Conservation (phyloP, 768 basidiomycete species). For the Candolleomyces efflorescens region DNA sequence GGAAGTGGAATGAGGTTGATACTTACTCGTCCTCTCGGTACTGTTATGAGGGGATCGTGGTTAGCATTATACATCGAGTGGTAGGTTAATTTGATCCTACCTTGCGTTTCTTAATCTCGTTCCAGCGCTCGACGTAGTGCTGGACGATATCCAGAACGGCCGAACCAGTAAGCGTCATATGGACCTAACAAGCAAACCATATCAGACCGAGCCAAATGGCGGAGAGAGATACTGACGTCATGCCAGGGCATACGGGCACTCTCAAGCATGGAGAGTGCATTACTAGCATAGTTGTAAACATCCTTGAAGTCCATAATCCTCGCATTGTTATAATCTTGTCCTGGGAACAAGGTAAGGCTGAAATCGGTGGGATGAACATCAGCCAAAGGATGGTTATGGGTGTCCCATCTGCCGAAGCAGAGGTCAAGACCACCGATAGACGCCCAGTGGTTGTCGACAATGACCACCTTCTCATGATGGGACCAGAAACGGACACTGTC, state of each 20-base stretch:
- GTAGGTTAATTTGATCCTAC: conserved; percentile 25
- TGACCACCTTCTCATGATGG: conserved; percentile 90
- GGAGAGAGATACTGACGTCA: conserved; percentile 52
- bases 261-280: conserved; percentile 62
- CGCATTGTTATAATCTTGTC: conserved; percentile 92
- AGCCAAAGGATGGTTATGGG: conserved; percentile 82
- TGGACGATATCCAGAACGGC: conserved; percentile 88
- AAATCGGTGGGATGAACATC: conserved; percentile 92
- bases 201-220: background rate
- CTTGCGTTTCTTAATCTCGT: conserved; percentile 82
- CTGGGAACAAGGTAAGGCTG: conserved; percentile 79
- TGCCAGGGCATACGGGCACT: conserved; percentile 92
- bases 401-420: conserved; percentile 98
- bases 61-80: conserved; percentile 1
- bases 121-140: conserved; percentile 92
- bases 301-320: conserved; percentile 81
- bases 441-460: conserved; percentile 82
- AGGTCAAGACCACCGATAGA: conserved; percentile 93
- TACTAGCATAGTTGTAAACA: conserved; percentile 74
- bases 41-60: conserved; percentile 15
- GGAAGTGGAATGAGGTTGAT: too few relatives aligned
- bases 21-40: conserved; percentile 48
- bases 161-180: conserved; percentile 79
- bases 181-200: conserved; percentile 50
- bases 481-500: conserved; percentile 86